Base-by-base conservation (phyloP, 1,284 basidiomycete genomes). In the Pseudozyma tsukubaensis region DNA sequence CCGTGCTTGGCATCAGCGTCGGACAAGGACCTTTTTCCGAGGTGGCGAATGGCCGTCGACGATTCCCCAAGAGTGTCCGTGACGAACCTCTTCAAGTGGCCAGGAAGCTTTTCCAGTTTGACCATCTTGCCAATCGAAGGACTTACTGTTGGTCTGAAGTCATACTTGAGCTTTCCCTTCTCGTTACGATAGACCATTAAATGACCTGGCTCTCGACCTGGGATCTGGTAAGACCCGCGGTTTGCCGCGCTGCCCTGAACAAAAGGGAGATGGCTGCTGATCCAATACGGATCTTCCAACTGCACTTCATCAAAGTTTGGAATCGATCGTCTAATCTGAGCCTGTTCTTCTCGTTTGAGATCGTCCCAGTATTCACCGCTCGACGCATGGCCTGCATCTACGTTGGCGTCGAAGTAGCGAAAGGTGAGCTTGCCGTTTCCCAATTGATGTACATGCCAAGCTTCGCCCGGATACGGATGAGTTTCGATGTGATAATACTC, bases 271-370 rank as follows among this genome's bases (percentile, higher is more conserved):
- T 45, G 24, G 16, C 18, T 8, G 11, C 9, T 21, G 18, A 21
- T 21, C 11, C 24, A 9, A 12, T 16, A 35, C 50, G 35, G 39
- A 21, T 50, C 39, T 8, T 50, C 39, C 36, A 8, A 16, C 36
- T 19, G 50, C 11, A 21, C 50, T 16, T 50, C 39, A 11, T 50
- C 35, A 18, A 39, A 50, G 36, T 50, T 21, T 14, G 48, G 48
- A 32, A 49, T 35, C 11, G 32, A 14, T 19, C 24, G 29, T 19
- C 16, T 10, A 19, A 39, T 9, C 35, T 5, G 10, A n/a, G 37
- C 19, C 9, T 14, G 18, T 19, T 39, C 16, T 10, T 4, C 11
- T 19, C 10, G 8, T 10, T 12, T 24, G 13, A 49, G 6, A 10
- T 39, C 35, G 1, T 50, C 19, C 8, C 24, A 50, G 32, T 11